Percentiles rank a stretch among this genome's conserved stretches.
Evolutionary conservation across 768 basidiomycete species (phyloP).

Genomic region (Leucocoprinus birnbaumii): DNA sequence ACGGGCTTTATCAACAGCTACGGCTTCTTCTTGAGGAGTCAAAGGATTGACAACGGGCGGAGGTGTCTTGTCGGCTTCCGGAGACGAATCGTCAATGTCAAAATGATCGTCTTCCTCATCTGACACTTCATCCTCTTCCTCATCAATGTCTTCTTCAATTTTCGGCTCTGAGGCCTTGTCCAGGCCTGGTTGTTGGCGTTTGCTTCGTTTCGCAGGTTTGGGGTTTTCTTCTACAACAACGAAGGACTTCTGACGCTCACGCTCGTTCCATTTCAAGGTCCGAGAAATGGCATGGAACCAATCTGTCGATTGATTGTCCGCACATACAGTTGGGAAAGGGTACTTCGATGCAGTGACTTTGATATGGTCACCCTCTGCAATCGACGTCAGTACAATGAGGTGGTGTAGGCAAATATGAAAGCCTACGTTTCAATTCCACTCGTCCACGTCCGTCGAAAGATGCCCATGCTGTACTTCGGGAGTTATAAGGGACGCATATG

Average conservation of each 20-base stretch:
- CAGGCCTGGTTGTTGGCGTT: slow-evolving; percentile 17
- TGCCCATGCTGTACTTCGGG: slow-evolving; percentile 97
- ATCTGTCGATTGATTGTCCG: slow-evolving; percentile 95
- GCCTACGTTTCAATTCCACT: slow-evolving; percentile 91
- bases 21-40: slow-evolving; percentile 13
- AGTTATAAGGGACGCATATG: slow-evolving; percentile 99
- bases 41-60: slow-evolving; percentile 7
- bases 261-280: slow-evolving; percentile 98
- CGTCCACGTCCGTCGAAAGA: slow-evolving; percentile 97
- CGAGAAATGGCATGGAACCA: slow-evolving; percentile 98
- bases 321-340: slow-evolving; percentile 98
- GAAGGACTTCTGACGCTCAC: slow-evolving; percentile 97
- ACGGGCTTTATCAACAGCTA: slow-evolving; percentile 16
- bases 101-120: slow-evolving; percentile 68
- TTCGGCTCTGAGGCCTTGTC: slow-evolving; percentile 19
- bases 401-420: background rate
- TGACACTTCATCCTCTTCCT: slow-evolving; percentile 48
- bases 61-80: slow-evolving; percentile 39
- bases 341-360: slow-evolving; percentile 96
- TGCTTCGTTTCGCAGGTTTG: slow-evolving; percentile 31
- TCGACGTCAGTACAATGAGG: slow-evolving; percentile 1
- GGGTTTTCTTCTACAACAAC: slow-evolving; percentile 94
- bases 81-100: slow-evolving; percentile 91
- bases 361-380: slow-evolving; percentile 96
- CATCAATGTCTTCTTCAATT: slow-evolving; percentile 46